These are phyloP conservation scores for Pistacia integerrima DNA, from an alignment of 345 rosid genomes.

Conservation along the genomic window DNA sequence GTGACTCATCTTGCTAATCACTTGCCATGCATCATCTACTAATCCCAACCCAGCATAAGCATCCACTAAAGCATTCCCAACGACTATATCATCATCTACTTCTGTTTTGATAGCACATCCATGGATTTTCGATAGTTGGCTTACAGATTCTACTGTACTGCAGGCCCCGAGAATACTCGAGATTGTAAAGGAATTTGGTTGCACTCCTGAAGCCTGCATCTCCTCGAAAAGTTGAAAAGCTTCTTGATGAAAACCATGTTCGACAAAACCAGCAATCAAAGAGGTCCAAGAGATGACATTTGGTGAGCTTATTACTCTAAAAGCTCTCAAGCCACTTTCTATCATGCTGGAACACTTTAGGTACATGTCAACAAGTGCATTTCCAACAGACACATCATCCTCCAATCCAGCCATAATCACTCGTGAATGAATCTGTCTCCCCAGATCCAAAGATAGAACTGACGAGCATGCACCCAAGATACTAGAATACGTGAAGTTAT, in stretches of 20 bases:
- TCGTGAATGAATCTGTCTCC: conserved; percentile 62
- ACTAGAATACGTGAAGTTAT: conserved; percentile 45
- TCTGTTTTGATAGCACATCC: conserved; percentile 48
- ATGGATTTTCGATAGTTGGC: conserved; percentile 47
- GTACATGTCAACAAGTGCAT: conserved; percentile 70
- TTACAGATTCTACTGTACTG: conserved; percentile 25
- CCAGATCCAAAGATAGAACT: conserved; percentile 42
- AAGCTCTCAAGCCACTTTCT: conserved; percentile 47
- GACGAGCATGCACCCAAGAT: conserved; percentile 46
- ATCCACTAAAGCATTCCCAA: conserved; percentile 64
- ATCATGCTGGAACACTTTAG: conserved; percentile 51
- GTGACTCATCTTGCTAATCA: conserved; percentile 40
- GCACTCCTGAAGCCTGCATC: conserved; percentile 53
- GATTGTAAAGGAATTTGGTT: conserved; percentile 60
- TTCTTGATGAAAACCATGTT: conserved; percentile 41
- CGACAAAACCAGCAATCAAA: conserved; percentile 59
- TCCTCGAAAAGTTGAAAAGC: conserved; percentile 40
- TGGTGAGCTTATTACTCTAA: conserved; percentile 45
- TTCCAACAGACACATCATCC: conserved; percentile 51
- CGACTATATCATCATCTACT: conserved; percentile 28
- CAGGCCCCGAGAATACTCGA: conserved; percentile 52
- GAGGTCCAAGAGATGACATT: conserved; percentile 78
- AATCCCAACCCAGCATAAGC: conserved; percentile 53
- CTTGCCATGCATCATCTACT: conserved; percentile 50
- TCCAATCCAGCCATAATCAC: conserved; percentile 50